Base-by-base conservation (phyloP, 2,329 filamentous ascomycete species). In the Aciculosporium take region DNA sequence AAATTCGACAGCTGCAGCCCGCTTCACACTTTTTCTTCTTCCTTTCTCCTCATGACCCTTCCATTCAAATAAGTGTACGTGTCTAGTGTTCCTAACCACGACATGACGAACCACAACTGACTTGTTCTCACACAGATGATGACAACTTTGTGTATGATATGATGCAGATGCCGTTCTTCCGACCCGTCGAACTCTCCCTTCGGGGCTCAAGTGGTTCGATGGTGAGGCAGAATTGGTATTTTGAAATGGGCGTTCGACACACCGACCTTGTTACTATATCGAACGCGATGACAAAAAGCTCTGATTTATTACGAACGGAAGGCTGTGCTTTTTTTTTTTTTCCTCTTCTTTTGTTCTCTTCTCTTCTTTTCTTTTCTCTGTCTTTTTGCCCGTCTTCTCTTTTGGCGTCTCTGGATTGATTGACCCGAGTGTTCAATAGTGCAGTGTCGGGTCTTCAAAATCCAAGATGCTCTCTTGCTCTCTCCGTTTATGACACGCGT, bases 221-320 rank as follows among this genome's bases (percentile, higher is more conserved):
- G 74, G 77, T 63, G 66, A 69, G 66, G 71, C 64, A 65, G 69
- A 67, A 66, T 42, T 66, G 76, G 75, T 67, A 82, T 76, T 71
- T 76, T 98, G 91, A 96, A 79, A 87, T 87, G 74, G 81, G 91
- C 87, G 91, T 95, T 84, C 87, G 89, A 85, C 91, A 95, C 89
- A 94, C 73, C 62, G 74, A 79, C 82, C 89, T 95, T 96, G 87
- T 95, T 93, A 85, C 75, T 67, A 69, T 67, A 74, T 85, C 88
- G 89, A 79, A 94, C 89, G 91, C 88, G 77, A 85, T 81, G 74
- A 83, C 55, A 80, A 83, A 86, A 81, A 93, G 84, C 85, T 95
- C 89, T 96, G 89, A 96, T 63, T 64, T 65, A 64, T 68, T 42
- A 55, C 48, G 61, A 65, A 64, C 61, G 58, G 57, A 59, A 58